phyloP scores from a whole-genome alignment of 371 early-diverging fungal genomes.

The Mucor indicus region DNA sequence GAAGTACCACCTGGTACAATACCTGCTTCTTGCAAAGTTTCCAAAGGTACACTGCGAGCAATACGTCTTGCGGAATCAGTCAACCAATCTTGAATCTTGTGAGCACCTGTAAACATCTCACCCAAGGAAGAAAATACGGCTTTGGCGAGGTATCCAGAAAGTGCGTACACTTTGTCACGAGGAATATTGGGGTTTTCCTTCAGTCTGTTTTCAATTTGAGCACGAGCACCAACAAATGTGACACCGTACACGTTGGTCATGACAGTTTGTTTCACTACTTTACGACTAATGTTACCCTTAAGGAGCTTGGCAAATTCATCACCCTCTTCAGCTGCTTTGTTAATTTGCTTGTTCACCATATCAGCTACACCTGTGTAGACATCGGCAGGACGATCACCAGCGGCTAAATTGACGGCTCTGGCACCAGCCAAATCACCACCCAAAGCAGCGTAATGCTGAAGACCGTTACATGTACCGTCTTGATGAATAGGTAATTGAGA shows the following conservation, averaged over 20 bases:
- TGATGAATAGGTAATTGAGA: constrained; percentile 92
- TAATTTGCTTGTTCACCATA: constrained; percentile 68
- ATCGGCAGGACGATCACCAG: constrained; percentile 88
- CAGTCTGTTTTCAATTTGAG: constrained; percentile 85
- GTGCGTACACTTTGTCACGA: constrained; percentile 43
- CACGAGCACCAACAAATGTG: constrained; percentile 91
- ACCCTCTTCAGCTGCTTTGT: constrained; percentile 62
- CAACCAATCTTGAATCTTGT: constrained; percentile 91
- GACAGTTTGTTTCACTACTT: constrained; percentile 98
- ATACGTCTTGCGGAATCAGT: constrained; percentile 86
- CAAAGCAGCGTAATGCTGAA: constrained; percentile 98
- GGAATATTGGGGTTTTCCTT: constrained; percentile 67
- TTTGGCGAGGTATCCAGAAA: constrained; percentile 75
- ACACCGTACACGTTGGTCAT: constrained; percentile 99
- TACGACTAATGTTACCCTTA: constrained; percentile 77
- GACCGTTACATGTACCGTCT: constrained; percentile 98
- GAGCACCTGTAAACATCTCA: constrained; percentile 88
- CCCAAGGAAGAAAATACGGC: constrained; percentile 86
- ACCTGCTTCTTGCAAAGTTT: constrained; percentile 51
- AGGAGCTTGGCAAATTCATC: constrained; percentile 56
- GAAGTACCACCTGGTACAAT: constrained; percentile 6
- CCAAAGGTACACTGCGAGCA: constrained; percentile 73
- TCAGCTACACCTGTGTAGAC: constrained; percentile 91
- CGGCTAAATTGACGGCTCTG: constrained; percentile 85
- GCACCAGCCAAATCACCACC: constrained; percentile 95